Base-by-base conservation (phyloP, 169 alveolate genomes). In the Eimeria sp. region DNA sequence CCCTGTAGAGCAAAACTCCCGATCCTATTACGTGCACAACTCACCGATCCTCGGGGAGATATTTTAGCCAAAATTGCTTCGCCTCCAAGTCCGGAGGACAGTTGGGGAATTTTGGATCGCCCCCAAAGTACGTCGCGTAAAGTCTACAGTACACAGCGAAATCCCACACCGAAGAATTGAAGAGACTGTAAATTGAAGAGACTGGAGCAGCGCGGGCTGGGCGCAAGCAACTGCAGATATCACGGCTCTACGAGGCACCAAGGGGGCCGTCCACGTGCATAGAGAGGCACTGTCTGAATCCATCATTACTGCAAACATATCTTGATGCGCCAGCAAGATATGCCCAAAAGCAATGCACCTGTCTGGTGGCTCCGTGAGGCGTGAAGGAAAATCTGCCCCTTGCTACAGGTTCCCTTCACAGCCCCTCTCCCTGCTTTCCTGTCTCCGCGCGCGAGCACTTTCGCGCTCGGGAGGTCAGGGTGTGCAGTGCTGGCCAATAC, bases 91-190 rank as follows among this genome's bases (percentile, higher is more conserved):
- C 99, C 58, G 98, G 98, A 76, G 98, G 99, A 57, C 99, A 98
- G 58, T 95, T 72, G n/a, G 99, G 98, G 94, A 97, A 95, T 95
- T 97, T 98, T 25, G 98, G 98, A 95, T 99, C 99, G 0, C 99
- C 99, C 4, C 99, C 99, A 96, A 98, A 99, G 95, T 99, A 99
- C 22, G 99, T 98, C 45, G 98, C 99, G 83, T 99, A 99, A 92
- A 99, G 97, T 88, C 99, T 96, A 20, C 11, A 30, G 57, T 61
- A 22, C 58, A 30, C 34, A 87, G 84, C 65, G 45, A 72, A 54
- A 14, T 30, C 25, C 57, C 76, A 40, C 65, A 40, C 65, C 43
- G 65, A 40, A n/a, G 11, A 73, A 30, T 18, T 34, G 2, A 18
- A 22, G 30, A 20, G 25, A n/a, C 5, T 4, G 51, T n/a, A n/a